Conservation (phyloP, 192 early-diverging fungal species). For the Backusella tarrabulga region DNA sequence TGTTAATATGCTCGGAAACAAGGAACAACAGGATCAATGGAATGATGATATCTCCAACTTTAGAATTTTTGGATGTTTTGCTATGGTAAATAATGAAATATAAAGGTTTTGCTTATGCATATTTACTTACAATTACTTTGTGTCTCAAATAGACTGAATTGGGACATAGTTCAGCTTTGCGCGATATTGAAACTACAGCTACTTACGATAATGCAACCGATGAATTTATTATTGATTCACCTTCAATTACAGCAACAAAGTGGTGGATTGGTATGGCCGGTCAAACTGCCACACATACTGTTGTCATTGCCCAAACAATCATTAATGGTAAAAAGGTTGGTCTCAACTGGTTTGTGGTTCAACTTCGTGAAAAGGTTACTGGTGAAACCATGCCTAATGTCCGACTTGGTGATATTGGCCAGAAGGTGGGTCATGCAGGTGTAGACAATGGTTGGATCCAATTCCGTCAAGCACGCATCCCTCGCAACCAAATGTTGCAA, state of each 20-base stretch:
- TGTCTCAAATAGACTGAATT: constrained; percentile 52
- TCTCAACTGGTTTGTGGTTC: constrained; percentile 68
- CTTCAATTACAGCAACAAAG: constrained; percentile 58
- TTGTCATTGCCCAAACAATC: constrained; percentile 59
- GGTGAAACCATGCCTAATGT: constrained; percentile 56
- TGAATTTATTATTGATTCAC: constrained; percentile 62
- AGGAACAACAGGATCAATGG: constrained; percentile 55
- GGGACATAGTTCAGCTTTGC: constrained; percentile 58
- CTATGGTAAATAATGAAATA: constrained; percentile 46
- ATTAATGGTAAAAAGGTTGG: constrained; percentile 57
- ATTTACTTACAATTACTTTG: background rate
- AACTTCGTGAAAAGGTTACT: constrained; percentile 52
- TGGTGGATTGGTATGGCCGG: constrained; percentile 71
- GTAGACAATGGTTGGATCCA: constrained; percentile 75
- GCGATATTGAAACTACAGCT: constrained; percentile 64
- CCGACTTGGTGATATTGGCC: constrained; percentile 57
- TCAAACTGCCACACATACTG: constrained; percentile 68
- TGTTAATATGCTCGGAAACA: constrained; percentile 54
- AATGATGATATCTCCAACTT: constrained; percentile 51
- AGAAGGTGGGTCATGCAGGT: constrained; percentile 59
- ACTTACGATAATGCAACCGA: constrained; percentile 56
- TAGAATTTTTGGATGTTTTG: constrained; percentile 61
- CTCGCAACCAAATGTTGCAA: constrained; percentile 55
- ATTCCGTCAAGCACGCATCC: constrained; percentile 49
- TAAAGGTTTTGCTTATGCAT: background rate